Percentiles rank a stretch among this genome's conserved stretches.
Evolutionary conservation across 78 protist species (phyloP).

Genomic region (Trichosphaerium sp.): DNA sequence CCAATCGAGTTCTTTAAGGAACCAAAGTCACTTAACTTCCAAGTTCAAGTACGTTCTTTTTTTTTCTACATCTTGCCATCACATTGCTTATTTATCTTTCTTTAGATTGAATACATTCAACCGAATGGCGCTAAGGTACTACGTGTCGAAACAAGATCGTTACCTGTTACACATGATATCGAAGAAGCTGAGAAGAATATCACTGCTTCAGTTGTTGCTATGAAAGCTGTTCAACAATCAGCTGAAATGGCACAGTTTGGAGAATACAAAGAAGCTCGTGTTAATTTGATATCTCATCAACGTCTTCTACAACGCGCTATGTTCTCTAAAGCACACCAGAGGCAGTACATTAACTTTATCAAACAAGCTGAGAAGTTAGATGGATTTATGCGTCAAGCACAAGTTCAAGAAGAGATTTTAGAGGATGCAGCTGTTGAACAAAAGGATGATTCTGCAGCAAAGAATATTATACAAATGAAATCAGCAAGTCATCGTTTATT

Average conservation of each 20-base stretch:
- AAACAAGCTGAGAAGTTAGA: slow-evolving; percentile 6
- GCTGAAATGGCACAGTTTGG: background rate
- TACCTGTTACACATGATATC: background rate
- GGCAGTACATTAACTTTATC: background rate
- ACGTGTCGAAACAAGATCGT: background rate
- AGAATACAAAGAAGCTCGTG: background rate
- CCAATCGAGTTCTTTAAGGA: background rate
- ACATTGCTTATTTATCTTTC: background rate
- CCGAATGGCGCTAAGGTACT: background rate
- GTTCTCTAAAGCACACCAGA: background rate
- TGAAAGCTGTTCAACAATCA: background rate
- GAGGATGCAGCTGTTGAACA: background rate
- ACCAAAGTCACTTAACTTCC: background rate
- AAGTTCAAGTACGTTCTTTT: background rate
- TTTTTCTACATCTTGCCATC: background rate
- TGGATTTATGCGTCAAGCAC: background rate
- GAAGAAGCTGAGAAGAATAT: background rate
- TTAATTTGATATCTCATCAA: background rate
- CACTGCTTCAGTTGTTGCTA: background rate
- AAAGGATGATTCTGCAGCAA: too few relatives aligned
- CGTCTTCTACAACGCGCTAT: slow-evolving; percentile 3
- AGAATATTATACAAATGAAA: too few relatives aligned
- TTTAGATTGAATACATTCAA: background rate
- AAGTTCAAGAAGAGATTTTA: background rate
- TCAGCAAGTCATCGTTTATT: too few relatives aligned